Percentiles rank a stretch among this genome's conserved stretches.
Conservation (phyloP, 305 asterid genomes). For the Fraxinus angustifolia region DNA sequence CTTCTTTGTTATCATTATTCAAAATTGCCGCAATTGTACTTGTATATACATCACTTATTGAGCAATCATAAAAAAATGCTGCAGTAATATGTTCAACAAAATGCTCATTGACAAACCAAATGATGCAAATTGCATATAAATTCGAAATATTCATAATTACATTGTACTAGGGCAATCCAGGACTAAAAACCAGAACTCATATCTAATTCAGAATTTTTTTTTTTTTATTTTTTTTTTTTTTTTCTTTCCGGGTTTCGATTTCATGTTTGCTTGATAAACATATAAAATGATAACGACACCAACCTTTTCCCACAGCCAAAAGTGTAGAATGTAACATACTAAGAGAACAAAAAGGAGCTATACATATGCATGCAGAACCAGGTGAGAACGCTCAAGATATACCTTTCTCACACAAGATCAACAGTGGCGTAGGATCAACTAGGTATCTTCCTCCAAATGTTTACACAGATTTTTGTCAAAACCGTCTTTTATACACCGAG, state of each 20-base stretch:
- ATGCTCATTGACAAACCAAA: slow-evolving; percentile 16
- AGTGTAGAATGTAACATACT: background rate
- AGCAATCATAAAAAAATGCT: background rate
- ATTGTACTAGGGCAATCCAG: slow-evolving; percentile 8
- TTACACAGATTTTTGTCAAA: background rate
- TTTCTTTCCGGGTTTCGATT: background rate
- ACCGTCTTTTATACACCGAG: background rate
- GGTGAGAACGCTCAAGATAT: background rate
- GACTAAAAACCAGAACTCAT: slow-evolving; percentile 9
- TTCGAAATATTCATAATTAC: slow-evolving; percentile 7
- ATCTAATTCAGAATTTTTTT: background rate
- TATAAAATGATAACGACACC: background rate
- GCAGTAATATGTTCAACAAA: background rate
- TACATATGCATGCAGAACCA: background rate
- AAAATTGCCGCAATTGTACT: background rate
- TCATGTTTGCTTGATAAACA: slow-evolving; percentile 7
- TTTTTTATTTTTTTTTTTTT: background rate
- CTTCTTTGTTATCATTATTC: background rate
- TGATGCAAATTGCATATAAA: background rate
- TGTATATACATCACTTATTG: background rate
- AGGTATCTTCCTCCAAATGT: background rate
- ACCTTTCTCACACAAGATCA: background rate
- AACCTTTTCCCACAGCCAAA: background rate
- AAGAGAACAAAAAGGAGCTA: background rate
- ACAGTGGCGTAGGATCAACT: background rate